These are phyloP conservation scores for Pistacia atlantica DNA, from an alignment of 345 rosid genomes.

Conservation along the genomic window DNA sequence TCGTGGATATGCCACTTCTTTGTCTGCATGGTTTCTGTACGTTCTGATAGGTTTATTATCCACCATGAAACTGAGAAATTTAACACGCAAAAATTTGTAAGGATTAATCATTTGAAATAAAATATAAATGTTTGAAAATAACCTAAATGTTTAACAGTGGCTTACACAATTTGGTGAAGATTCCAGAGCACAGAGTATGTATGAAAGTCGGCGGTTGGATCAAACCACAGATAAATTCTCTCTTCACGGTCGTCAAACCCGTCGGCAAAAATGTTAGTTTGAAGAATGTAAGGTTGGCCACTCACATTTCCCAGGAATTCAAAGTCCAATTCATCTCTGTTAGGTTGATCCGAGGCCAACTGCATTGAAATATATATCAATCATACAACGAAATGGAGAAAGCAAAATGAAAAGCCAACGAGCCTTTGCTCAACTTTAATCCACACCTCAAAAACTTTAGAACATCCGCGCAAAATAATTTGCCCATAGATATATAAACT, in stretches of 20 bases:
- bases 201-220: slow-evolving; percentile 76
- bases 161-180: slow-evolving; percentile 85
- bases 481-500: no score
- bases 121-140: no score
- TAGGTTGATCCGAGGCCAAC: slow-evolving; percentile 75
- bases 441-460: no score
- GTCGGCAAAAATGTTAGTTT: slow-evolving; percentile 72
- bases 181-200: slow-evolving; percentile 84
- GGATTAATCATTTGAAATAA: no score
- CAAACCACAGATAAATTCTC: slow-evolving; percentile 89
- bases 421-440: no score
- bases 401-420: neutral
- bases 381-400: neutral
- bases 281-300: slow-evolving; percentile 78
- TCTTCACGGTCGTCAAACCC: slow-evolving; percentile 77
- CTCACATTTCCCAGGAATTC: slow-evolving; percentile 75
- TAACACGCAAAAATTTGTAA: neutral
- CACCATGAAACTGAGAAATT: slow-evolving; percentile 63
- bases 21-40: slow-evolving; percentile 71
- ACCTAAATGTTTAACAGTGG: neutral
- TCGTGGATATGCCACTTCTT: slow-evolving; percentile 74
- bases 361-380: slow-evolving; percentile 11
- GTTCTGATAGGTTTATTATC: slow-evolving; percentile 74
- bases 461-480: no score
- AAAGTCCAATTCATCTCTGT: slow-evolving; percentile 79